Conservation (phyloP, 2,329 filamentous ascomycete species). For the Orbilia oligospora region DNA sequence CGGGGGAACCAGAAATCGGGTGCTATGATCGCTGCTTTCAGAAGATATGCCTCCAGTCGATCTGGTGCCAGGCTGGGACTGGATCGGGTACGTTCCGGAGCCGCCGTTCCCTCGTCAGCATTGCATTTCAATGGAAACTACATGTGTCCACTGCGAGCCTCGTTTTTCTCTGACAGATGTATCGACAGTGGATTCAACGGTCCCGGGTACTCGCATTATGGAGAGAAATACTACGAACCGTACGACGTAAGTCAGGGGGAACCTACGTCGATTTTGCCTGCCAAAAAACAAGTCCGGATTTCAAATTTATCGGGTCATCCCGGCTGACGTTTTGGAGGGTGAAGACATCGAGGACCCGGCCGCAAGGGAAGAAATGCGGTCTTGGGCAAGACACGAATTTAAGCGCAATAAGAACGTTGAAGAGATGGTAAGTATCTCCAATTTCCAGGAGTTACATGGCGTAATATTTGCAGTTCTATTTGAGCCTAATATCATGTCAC, state of each 20-base stretch:
- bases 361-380: slow-evolving; percentile 49
- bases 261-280: not conserved
- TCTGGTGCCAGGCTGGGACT: slow-evolving; percentile 43
- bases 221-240: slow-evolving; percentile 49
- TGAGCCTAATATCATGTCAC: slow-evolving; percentile 47
- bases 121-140: slow-evolving; percentile 16
- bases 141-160: slow-evolving; percentile 16
- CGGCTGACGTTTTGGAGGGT: not conserved
- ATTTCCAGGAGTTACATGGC: slow-evolving; percentile 14
- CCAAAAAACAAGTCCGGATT: not conserved
- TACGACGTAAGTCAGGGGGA: slow-evolving; percentile 39
- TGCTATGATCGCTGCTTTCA: slow-evolving; percentile 49
- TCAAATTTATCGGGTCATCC: not conserved
- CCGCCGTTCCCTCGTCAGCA: slow-evolving; percentile 35
- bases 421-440: slow-evolving; percentile 41
- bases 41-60: slow-evolving; percentile 52
- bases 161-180: slow-evolving; percentile 37
- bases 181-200: slow-evolving; percentile 52
- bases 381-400: slow-evolving; percentile 60
- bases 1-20: slow-evolving; percentile 21
- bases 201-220: slow-evolving; percentile 52
- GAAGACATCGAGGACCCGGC: slow-evolving; percentile 49
- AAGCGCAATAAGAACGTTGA: slow-evolving; percentile 52
- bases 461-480: slow-evolving; percentile 24
- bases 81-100: slow-evolving; percentile 50